Percentiles rank a stretch among this genome's conserved stretches.
phyloP scores from a whole-genome alignment of 2,329 filamentous ascomycete species.

The Beauveria caledonica region DNA sequence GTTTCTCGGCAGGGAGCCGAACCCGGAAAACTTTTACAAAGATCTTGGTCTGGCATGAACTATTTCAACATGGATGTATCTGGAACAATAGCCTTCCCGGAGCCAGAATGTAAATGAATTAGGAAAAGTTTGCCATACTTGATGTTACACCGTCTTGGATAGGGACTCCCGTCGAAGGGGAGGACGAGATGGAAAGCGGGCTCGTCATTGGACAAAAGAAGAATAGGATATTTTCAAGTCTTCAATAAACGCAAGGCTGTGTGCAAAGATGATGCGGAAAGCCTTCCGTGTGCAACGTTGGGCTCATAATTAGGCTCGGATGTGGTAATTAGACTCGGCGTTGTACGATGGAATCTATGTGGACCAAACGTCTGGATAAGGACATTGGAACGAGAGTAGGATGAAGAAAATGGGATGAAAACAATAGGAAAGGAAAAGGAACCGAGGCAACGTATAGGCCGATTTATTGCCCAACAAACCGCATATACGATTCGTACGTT shows the following conservation, averaged over 20 bases:
- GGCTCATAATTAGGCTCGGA: too few species aligned
- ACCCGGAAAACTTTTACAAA: slow-evolving; percentile 70
- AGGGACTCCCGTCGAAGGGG: background rate
- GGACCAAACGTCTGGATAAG: too few species aligned
- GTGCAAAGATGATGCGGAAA: too few species aligned
- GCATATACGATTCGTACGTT: background rate
- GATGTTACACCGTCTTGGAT: background rate
- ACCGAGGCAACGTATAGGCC: background rate
- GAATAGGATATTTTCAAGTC: too few species aligned
- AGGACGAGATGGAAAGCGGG: too few species aligned
- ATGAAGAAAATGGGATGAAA: background rate
- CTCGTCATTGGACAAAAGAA: too few species aligned
- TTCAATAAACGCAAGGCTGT: too few species aligned
- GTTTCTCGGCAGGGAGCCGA: slow-evolving; percentile 70
- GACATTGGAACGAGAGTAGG: too few species aligned
- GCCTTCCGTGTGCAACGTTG: too few species aligned
- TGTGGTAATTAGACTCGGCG: too few species aligned
- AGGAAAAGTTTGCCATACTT: background rate
- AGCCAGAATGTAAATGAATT: background rate
- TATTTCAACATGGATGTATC: background rate
- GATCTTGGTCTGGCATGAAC: slow-evolving; percentile 50
- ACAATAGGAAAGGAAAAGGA: background rate
- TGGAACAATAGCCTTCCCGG: background rate
- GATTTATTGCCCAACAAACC: background rate
- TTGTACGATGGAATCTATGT: too few species aligned